Conservation (phyloP, 352 stramenopile genomes). For the Phytophthora pisi region DNA sequence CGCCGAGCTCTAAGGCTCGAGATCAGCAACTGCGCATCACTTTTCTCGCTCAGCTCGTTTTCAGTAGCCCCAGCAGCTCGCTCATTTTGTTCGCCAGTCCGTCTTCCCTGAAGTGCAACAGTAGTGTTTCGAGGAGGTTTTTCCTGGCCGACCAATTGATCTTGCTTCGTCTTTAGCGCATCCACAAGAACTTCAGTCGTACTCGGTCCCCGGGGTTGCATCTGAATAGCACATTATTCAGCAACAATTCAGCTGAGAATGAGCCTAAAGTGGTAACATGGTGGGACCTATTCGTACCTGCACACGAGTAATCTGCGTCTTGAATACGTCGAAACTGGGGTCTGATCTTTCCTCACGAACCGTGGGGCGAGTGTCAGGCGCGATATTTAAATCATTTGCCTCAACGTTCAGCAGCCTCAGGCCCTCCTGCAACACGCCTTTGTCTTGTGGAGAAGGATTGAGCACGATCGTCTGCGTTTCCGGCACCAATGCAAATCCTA, state of each 20-base stretch:
- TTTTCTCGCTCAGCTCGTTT: conserved; percentile 41
- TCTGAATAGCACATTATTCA: conserved; percentile 37
- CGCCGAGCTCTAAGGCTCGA: conserved; percentile 76
- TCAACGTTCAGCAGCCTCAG: conserved; percentile 71
- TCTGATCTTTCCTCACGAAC: conserved; percentile 49
- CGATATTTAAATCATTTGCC: conserved; percentile 78
- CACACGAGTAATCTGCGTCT: conserved; percentile 83
- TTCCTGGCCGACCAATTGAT: conserved; percentile 63
- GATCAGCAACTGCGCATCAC: conserved; percentile 73
- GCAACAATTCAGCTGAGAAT: not conserved
- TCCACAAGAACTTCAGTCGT: conserved; percentile 81
- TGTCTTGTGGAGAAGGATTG: conserved; percentile 21
- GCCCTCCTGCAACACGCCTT: conserved; percentile 50
- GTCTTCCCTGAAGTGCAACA: conserved; percentile 43
- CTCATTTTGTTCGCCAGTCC: conserved; percentile 11
- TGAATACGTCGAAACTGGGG: conserved; percentile 78
- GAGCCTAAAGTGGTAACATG: not conserved
- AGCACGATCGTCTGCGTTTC: conserved; percentile 63
- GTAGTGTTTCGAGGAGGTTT: conserved; percentile 74
- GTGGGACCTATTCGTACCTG: conserved; percentile 45
- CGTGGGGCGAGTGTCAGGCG: conserved; percentile 45
- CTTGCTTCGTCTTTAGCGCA: conserved; percentile 77
- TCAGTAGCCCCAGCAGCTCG: conserved; percentile 23
- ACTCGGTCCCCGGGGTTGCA: conserved; percentile 80
- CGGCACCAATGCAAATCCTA: conserved; percentile 64